These are phyloP conservation scores for Cordyceps tenuipes DNA, from an alignment of 2,329 filamentous ascomycete genomes.

Conservation along the genomic window DNA sequence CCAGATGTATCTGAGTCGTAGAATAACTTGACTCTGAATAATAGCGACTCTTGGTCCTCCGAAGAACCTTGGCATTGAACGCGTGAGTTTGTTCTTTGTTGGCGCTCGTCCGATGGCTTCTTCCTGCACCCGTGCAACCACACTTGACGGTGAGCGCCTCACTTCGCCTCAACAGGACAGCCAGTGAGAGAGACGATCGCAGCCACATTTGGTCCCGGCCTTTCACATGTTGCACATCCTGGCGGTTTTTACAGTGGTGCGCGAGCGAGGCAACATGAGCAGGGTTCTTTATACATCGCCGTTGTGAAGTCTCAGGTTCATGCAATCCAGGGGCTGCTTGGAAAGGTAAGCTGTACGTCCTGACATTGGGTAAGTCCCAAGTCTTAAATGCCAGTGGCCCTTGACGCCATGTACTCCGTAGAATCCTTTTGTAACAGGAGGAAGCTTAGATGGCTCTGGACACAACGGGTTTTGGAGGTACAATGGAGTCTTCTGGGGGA, in stretches of 20 bases:
- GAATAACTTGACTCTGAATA: background rate
- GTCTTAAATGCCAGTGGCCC: too few species aligned
- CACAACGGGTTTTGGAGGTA: too few species aligned
- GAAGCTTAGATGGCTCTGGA: too few species aligned
- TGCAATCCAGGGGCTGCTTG: too few species aligned
- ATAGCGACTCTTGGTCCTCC: background rate
- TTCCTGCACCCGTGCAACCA: background rate
- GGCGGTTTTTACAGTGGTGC: background rate
- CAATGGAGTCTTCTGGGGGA: too few species aligned
- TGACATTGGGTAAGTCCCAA: too few species aligned
- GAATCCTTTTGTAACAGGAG: too few species aligned
- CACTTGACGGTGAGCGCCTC: background rate
- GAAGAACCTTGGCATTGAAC: background rate
- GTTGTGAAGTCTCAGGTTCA: too few species aligned
- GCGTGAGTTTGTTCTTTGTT: background rate
- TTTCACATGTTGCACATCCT: slow-evolving; percentile 9
- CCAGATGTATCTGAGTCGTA: background rate
- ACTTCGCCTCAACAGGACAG: background rate
- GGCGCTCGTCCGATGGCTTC: background rate
- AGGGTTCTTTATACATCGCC: background rate
- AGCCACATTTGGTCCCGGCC: background rate
- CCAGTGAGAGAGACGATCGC: slow-evolving; percentile 2
- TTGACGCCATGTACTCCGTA: too few species aligned
- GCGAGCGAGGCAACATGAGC: background rate
- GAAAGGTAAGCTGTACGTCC: too few species aligned